Conservation (phyloP, 129 eudicot genomes). For the Glebionis coronaria region DNA sequence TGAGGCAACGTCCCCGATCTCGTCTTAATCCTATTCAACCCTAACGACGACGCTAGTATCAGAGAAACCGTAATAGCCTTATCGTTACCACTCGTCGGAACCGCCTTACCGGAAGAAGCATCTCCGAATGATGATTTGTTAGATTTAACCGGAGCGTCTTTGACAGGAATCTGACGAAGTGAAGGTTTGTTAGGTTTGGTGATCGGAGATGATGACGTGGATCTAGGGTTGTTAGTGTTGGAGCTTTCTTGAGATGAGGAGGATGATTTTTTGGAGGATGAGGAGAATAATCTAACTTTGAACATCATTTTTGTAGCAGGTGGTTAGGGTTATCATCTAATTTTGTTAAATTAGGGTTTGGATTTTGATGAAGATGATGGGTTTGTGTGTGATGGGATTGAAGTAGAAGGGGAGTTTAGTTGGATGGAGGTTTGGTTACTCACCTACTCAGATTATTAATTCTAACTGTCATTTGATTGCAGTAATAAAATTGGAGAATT, state of each 20-base stretch:
- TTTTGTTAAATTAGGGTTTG: conserved; percentile 24
- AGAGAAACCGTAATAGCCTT: conserved; percentile 63
- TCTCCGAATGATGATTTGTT: too few species aligned
- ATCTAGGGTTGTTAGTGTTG: conserved; percentile 75
- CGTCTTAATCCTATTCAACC: conserved; percentile 90
- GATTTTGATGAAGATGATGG: too few species aligned
- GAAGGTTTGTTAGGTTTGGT: conserved; percentile 57
- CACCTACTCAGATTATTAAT: too few species aligned
- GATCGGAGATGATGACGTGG: conserved; percentile 72
- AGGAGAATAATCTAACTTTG: conserved; percentile 84
- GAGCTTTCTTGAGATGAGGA: conserved; percentile 66
- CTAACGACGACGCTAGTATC: conserved; percentile 79
- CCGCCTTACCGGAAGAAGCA: conserved; percentile 31
- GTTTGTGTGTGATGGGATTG: too few species aligned
- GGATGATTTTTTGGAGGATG: conserved; percentile 84
- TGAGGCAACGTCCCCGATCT: conserved; percentile 98
- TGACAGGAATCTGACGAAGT: conserved; percentile 38
- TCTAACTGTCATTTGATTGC: too few species aligned
- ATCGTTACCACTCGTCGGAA: conserved; percentile 26
- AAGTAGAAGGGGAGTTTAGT: too few species aligned
- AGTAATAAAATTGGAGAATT: too few species aligned
- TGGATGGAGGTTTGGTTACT: too few species aligned
- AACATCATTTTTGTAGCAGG: conserved; percentile 62
- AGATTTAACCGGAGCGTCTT: too few species aligned
- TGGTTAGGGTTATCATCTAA: not conserved